Conservation (phyloP, 306 rosid genomes). For the Macrotyloma uniflorum region DNA sequence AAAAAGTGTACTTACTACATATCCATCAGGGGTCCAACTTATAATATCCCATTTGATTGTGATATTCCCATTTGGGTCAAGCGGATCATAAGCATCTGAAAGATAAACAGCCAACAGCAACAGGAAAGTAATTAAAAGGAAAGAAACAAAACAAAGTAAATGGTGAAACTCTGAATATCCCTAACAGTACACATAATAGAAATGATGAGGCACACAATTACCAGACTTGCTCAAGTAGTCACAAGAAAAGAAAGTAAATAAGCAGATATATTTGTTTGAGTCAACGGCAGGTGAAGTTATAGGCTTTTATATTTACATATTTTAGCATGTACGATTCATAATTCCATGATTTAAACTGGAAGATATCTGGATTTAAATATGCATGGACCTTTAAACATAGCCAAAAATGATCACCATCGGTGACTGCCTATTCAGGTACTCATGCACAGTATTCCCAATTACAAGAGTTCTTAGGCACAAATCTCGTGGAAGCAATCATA, state of each 20-base stretch:
- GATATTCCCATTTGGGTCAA: slow-evolving; percentile 81
- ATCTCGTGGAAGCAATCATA: neutral
- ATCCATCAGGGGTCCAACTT: slow-evolving; percentile 82
- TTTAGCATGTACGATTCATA: neutral
- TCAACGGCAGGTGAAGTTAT: slow-evolving; percentile 3
- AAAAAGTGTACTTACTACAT: slow-evolving; percentile 62
- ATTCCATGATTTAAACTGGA: neutral
- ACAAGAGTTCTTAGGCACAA: slow-evolving; percentile 7
- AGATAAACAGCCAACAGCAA: slow-evolving; percentile 10
- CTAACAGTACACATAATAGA: neutral
- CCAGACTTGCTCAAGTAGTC: slow-evolving; percentile 8
- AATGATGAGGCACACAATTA: neutral
- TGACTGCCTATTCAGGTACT: neutral
- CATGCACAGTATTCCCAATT: slow-evolving; percentile 7
- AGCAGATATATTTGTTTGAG: slow-evolving; percentile 5
- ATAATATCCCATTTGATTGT: slow-evolving; percentile 85
- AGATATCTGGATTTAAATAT: neutral
- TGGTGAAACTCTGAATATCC: neutral
- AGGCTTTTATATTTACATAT: slow-evolving; percentile 2
- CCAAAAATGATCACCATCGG: slow-evolving; percentile 5
- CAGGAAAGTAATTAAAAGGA: neutral
- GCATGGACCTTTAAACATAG: neutral
- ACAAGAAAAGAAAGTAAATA: neutral
- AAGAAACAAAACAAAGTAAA: neutral
- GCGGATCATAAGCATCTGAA: slow-evolving; percentile 83